These are phyloP conservation scores for Cladophialophora exuberans DNA, from an alignment of 2,329 filamentous ascomycete species.

Conservation along the genomic window DNA sequence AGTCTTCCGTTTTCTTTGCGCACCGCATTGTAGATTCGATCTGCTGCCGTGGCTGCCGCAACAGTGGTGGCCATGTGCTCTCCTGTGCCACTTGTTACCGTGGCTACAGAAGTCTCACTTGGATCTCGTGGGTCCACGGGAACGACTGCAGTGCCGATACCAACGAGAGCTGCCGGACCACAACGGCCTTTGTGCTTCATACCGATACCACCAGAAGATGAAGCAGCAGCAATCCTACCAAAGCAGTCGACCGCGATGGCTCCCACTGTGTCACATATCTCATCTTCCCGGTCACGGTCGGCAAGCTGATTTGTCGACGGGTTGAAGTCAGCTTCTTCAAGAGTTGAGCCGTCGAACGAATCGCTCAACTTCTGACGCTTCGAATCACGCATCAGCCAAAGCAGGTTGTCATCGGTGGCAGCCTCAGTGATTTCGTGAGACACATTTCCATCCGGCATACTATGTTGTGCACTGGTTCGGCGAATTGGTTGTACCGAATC, in stretches of 20 bases:
- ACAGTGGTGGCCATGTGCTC: slow-evolving; percentile 98
- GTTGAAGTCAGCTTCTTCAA: background rate
- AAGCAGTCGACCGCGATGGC: slow-evolving; percentile 87
- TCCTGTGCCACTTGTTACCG: slow-evolving; percentile 90
- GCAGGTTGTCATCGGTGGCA: slow-evolving; percentile 22
- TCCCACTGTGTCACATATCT: slow-evolving; percentile 91
- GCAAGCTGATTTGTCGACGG: background rate
- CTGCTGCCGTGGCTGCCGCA: slow-evolving; percentile 84
- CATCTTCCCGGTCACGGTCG: slow-evolving; percentile 49
- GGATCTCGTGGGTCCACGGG: slow-evolving; percentile 72
- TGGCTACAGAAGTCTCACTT: slow-evolving; percentile 71
- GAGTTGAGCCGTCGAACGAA: slow-evolving; percentile 24
- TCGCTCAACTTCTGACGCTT: slow-evolving; percentile 26
- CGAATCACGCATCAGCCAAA: slow-evolving; percentile 16
- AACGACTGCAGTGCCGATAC: slow-evolving; percentile 88
- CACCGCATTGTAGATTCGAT: slow-evolving; percentile 76
- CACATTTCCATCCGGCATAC: slow-evolving; percentile 5
- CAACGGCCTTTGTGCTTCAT: slow-evolving; percentile 96
- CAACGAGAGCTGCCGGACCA: slow-evolving; percentile 89
- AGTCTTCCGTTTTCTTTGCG: slow-evolving; percentile 66
- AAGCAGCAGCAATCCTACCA: slow-evolving; percentile 89
- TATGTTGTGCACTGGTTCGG: background rate
- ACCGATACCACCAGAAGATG: slow-evolving; percentile 95
- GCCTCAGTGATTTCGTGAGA: slow-evolving; percentile 15
- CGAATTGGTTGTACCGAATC: background rate